Evolutionary conservation across 768 basidiomycete genomes (phyloP), one percentile per base, ranked within the genome.

Genomic region (Trametes meyenii): DNA sequence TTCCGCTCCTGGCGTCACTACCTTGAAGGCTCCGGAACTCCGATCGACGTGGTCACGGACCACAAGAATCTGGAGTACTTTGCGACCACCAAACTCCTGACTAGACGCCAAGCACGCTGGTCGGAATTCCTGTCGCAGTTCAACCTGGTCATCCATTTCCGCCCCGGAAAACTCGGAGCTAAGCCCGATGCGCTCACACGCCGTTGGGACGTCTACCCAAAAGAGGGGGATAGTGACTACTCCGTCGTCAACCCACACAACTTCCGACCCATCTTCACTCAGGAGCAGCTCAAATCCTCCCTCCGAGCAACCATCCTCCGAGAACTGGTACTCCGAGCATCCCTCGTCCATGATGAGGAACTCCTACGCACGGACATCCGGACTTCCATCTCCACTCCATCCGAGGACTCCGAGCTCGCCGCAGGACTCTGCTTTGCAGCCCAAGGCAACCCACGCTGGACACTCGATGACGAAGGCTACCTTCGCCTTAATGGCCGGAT

Each of bases 11-110:
- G 68, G 65, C 55, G 69, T 0, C 57, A 65, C 24, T 75, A 63
- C 29, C 66, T 76, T 21, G 54, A 66, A 19, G 67, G 69, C 5
- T 46, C 66, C 6, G 17, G 3, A 13, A 16, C 21, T 7, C 62
- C 62, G 5, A 49, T 74, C 40, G 35, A 50, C 3, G 66, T 75
- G 35, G 51, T 74, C 7, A 70, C 73, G 0, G 74, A 78, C 64
- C 76, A 78, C 67, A 75, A 75, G 43, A 77, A 75, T 64, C 72
- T 77, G 3, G 68, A 76, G 55, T 77, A 76, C 60, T 78, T 77
- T 64, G 52, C 63, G n/a, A 72, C 69, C 0, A 59, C 71, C 1
- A 65, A 71, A 33, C 55, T 70, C 4, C 71, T 79, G 8, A 77
- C 58, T 26, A 68, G 70, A 0, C 67, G 74, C 13, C 80, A 78